phyloP scores from a whole-genome alignment of 257 asterid genomes.

The Solanum bulbocastanum region DNA sequence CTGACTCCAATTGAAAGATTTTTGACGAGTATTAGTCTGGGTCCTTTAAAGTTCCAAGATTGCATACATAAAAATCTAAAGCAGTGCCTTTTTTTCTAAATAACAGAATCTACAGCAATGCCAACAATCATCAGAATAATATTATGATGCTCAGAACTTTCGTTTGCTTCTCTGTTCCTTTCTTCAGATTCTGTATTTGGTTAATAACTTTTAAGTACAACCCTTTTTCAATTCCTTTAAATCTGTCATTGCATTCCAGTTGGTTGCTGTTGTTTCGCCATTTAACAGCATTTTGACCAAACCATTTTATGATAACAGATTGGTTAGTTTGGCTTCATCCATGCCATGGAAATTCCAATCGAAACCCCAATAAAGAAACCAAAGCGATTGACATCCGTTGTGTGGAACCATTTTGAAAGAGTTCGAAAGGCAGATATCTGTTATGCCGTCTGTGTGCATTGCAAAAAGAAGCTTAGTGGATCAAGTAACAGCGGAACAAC shows the following conservation, averaged over 20 bases:
- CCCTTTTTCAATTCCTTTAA: background rate
- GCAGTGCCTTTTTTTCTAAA: background rate
- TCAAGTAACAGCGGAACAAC: conserved; percentile 98
- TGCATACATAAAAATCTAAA: background rate
- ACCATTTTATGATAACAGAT: conserved; percentile 21
- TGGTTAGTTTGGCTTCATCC: conserved; percentile 5
- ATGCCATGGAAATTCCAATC: conserved; percentile 56
- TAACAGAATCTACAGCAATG: background rate
- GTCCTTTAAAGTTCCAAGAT: background rate
- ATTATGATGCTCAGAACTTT: background rate
- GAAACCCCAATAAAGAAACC: conserved; percentile 80
- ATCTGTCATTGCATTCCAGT: background rate
- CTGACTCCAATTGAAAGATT: background rate
- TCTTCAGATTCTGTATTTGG: background rate
- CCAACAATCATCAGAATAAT: background rate
- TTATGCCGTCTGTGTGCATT: conserved; percentile 88
- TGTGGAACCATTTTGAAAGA: conserved; percentile 96
- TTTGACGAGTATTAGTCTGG: background rate
- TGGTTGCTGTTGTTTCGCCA: background rate
- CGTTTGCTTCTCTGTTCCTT: background rate
- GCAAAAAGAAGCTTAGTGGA: conserved; percentile 95
- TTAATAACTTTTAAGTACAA: background rate
- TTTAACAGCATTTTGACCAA: background rate
- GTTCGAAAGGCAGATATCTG: conserved; percentile 76
- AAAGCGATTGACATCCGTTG: conserved; percentile 90